Percentiles rank a stretch among this genome's conserved stretches.
Conservation (phyloP, 2,329 filamentous ascomycete genomes). For the Colletotrichum horii region DNA sequence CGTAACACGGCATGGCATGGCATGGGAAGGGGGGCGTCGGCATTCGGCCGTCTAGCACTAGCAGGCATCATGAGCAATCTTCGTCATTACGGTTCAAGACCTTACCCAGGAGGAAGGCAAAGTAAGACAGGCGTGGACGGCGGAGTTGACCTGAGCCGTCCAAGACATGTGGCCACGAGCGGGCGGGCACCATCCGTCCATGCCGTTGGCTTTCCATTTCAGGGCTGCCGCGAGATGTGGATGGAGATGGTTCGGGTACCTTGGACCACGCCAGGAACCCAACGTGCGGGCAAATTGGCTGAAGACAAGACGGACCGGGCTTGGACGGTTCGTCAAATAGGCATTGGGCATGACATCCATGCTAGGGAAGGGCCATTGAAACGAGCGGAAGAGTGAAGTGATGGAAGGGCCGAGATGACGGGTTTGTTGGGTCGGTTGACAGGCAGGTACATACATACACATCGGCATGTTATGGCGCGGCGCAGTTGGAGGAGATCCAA, state of each 20-base stretch:
- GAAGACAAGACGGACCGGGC: constrained; percentile 3
- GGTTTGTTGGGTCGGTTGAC: neutral
- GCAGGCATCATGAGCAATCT: neutral
- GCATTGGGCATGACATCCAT: neutral
- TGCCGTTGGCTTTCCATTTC: neutral
- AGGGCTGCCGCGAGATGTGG: neutral
- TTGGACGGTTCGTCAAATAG: neutral
- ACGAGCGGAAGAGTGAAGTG: neutral
- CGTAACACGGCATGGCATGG: constrained; percentile 1
- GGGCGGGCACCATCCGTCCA: neutral
- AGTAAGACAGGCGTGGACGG: neutral
- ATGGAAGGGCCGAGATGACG: constrained; percentile 16
- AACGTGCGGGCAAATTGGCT: neutral
- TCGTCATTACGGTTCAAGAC: constrained; percentile 8
- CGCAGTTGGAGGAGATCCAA: neutral
- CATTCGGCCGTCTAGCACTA: neutral
- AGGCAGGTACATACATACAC: too few species aligned
- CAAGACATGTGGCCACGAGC: constrained; percentile 1
- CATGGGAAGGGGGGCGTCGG: neutral
- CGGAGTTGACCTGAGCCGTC: neutral
- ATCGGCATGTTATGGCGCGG: neutral
- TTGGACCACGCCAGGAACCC: neutral
- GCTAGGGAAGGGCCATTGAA: neutral
- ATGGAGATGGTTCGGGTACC: neutral
- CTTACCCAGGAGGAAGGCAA: neutral